Base-by-base conservation (phyloP, 495 filamentous ascomycete genomes). In the Thermochaetoides thermophila region DNA sequence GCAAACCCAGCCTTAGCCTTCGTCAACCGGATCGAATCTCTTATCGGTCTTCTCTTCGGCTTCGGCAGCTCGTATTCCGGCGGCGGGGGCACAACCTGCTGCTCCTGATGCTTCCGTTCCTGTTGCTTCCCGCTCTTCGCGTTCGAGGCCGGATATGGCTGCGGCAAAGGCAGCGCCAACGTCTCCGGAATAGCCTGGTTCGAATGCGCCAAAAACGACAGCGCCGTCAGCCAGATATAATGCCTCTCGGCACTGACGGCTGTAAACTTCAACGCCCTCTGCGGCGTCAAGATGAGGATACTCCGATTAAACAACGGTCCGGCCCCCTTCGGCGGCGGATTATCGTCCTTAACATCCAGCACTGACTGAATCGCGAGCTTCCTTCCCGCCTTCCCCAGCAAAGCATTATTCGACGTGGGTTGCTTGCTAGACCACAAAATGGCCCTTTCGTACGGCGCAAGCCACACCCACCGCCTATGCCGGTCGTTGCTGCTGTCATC, bases 391-490 rank as follows among this genome's bases (percentile, higher is more conserved):
- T 96, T 97, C 38, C 89, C 89, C 61, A 96, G 65, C 54, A 96
- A 59, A 15, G 89, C 86, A 46, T 73, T 78, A 18, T 81, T 82
- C 43, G 76, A 81, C 14, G 77, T 81, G 14, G 89, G 89, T 56
- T 96, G 91, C 66, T 93, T 93, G 69, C 79, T 92, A 55, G 87
- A 94, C 89, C 89, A 97, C 60, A 97, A 83, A 30, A 97, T 85
- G 7, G 85, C 75, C 24, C 85, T 71, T 57, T 97, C 89, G 48
- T 95, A 95, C 11, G 89, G 89, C 9, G 85, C 86, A 20, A 97
- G 68, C 89, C 89, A 97, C 11, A 97, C 91, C 89, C 89, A 97
- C 58, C 89, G 71, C 57, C 89, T 95, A 44, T 97, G 89, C 24
- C 91, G 54, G 32, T 76, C 75, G 32, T 64, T 72, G 42, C 74